Evolutionary conservation across 163 green algal genomes (phyloP).

Genomic region (Scenedesmus sp.): DNA sequence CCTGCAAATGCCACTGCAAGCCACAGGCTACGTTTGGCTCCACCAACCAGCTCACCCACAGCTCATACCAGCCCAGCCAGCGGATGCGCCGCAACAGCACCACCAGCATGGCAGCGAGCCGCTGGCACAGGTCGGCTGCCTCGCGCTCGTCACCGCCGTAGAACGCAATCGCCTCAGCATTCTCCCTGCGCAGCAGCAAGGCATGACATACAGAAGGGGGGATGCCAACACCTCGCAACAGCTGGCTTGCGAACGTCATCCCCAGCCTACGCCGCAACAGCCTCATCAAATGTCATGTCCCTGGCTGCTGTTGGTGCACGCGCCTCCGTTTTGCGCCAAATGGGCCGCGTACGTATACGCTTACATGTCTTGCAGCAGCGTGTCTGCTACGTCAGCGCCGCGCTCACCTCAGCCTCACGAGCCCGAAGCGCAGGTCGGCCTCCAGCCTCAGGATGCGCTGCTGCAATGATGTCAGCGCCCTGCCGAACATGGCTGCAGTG

Average conservation of each 20-base stretch:
- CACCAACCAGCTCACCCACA: conserved; percentile 6
- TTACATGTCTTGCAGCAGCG: background rate
- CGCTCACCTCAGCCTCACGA: conserved; percentile 82
- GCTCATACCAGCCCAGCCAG: conserved; percentile 39
- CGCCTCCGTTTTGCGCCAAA: too few relatives aligned
- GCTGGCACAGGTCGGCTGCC: conserved; percentile 68
- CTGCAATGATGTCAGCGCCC: conserved; percentile 23
- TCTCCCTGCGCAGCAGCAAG: conserved; percentile 77
- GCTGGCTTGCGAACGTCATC: too few relatives aligned
- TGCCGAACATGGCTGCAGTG: conserved; percentile 66
- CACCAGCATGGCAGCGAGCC: conserved; percentile 63
- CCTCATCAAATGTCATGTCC: too few relatives aligned
- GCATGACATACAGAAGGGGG: background rate
- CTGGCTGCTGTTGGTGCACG: too few relatives aligned
- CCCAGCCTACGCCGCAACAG: too few relatives aligned
- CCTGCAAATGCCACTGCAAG: too few relatives aligned
- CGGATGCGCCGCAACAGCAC: conserved; percentile 34
- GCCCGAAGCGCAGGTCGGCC: conserved; percentile 84
- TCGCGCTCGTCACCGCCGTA: conserved; percentile 93
- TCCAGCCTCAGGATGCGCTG: conserved; percentile 70
- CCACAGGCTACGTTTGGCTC: too few relatives aligned
- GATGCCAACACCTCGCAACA: background rate
- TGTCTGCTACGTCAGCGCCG: background rate
- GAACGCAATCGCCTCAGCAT: conserved; percentile 97
- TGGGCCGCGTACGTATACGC: too few relatives aligned